Conservation (phyloP, 495 filamentous ascomycete species). For the Letharia columbiana region DNA sequence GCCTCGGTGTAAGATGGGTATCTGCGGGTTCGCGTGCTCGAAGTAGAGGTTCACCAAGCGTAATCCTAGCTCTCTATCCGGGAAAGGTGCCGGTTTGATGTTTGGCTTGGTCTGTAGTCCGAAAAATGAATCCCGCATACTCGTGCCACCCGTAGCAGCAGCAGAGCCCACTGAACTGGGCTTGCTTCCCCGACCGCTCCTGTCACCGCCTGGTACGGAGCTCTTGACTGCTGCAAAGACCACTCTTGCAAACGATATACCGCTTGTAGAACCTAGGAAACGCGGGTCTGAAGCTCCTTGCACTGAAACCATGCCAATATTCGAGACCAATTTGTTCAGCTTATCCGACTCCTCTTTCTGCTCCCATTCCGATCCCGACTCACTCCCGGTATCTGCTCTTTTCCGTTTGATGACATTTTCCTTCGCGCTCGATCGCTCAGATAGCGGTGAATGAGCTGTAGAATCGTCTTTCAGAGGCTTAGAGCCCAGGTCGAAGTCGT, state of each 20-base stretch:
- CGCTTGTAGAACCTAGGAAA: conserved; percentile 77
- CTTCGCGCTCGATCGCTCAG: conserved; percentile 15
- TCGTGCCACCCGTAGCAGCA: conserved; percentile 44
- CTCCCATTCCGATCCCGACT: conserved; percentile 30
- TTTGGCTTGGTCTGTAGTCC: conserved; percentile 83
- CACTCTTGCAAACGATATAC: conserved; percentile 88
- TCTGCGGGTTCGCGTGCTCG: conserved; percentile 90
- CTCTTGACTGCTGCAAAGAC: conserved; percentile 92
- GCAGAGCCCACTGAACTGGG: conserved; percentile 41
- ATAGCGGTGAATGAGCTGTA: conserved; percentile 10
- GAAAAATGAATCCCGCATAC: conserved; percentile 92
- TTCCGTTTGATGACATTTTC: conserved; percentile 7
- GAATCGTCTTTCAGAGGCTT: conserved; percentile 38
- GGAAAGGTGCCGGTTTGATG: conserved; percentile 79
- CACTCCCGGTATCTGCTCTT: conserved; percentile 17
- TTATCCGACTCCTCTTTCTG: conserved; percentile 52
- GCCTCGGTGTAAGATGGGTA: conserved; percentile 78
- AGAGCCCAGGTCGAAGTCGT: conserved; percentile 66
- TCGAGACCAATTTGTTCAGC: conserved; percentile 64
- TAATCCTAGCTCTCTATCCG: conserved; percentile 60
- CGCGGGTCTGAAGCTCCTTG: conserved; percentile 68
- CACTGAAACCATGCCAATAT: conserved; percentile 68
- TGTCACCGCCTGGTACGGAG: conserved; percentile 50
- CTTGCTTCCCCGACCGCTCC: conserved; percentile 42
- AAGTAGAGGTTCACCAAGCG: conserved; percentile 79